phyloP scores from a whole-genome alignment of 306 rosid genomes.

The Vigna mungo region DNA sequence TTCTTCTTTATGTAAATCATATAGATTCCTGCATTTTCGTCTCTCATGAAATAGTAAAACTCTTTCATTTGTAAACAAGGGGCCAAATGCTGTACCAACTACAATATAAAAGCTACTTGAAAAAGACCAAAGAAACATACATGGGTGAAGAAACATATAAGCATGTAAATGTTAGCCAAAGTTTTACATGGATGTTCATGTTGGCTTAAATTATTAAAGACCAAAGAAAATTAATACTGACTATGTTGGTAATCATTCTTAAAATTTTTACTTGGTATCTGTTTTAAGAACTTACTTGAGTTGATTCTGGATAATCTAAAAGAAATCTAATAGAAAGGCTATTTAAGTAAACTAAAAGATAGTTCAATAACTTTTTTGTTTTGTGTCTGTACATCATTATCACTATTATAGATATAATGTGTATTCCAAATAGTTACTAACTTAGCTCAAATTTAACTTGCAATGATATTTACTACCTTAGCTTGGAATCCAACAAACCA shows the following conservation, averaged over 20 bases:
- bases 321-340: background rate
- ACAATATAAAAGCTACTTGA: conserved; percentile 31
- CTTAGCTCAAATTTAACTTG: conserved; percentile 1
- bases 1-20: background rate
- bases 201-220: background rate
- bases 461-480: conserved; percentile 4
- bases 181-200: background rate
- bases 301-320: background rate
- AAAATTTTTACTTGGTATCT: background rate
- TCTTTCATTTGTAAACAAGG: background rate
- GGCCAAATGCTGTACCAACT: conserved; percentile 19
- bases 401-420: too few relatives aligned
- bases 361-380: too few relatives aligned
- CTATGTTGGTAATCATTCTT: background rate
- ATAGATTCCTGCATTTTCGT: background rate
- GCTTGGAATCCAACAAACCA: conserved; percentile 36
- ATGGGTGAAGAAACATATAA: background rate
- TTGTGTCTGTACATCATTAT: too few relatives aligned
- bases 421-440: too few relatives aligned
- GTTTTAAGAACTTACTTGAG: conserved; percentile 1
- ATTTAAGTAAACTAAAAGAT: background rate
- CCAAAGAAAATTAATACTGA: background rate
- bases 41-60: background rate
- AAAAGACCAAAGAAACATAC: background rate
- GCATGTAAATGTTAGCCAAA: background rate